Percentiles rank a stretch among this genome's conserved stretches.
These are phyloP conservation scores for Arthromyces matolae DNA, from an alignment of 768 basidiomycete genomes.

Conservation along the genomic window DNA sequence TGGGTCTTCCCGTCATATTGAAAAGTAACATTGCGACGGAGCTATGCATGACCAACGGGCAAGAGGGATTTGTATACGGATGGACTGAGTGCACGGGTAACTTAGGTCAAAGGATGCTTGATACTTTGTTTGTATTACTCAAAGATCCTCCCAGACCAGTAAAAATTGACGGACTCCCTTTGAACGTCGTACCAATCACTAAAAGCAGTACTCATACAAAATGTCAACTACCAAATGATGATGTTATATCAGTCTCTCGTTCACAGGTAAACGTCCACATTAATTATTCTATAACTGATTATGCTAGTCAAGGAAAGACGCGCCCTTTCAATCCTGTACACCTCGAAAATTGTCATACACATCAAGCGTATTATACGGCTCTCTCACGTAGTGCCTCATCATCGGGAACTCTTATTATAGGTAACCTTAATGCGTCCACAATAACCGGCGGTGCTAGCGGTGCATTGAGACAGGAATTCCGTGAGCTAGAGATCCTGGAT, in stretches of 20 bases:
- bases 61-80: constrained; percentile 23
- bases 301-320: too few species aligned
- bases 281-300: constrained; percentile 26
- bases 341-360: too few species aligned
- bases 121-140: constrained; percentile 27
- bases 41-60: constrained; percentile 32
- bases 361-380: constrained; percentile 27
- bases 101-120: constrained; percentile 15
- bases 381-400: constrained; percentile 23
- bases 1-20: not conserved
- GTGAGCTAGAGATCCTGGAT: constrained; percentile 16
- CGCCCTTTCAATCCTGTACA: too few species aligned
- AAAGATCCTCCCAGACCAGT: constrained; percentile 20
- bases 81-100: constrained; percentile 6
- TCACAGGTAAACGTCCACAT: not conserved
- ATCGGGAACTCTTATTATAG: too few species aligned
- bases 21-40: not conserved
- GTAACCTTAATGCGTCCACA: constrained; percentile 16
- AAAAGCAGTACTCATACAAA: not conserved
- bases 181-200: constrained; percentile 28
- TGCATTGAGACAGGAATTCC: constrained; percentile 12
- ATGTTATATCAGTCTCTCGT: not conserved
- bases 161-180: constrained; percentile 21
- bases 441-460: constrained; percentile 13
- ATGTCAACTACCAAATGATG: not conserved